Evolutionary conservation across 2,329 filamentous ascomycete genomes (phyloP).

Genomic region (Ophiocordyceps camponoti-saundersi): DNA sequence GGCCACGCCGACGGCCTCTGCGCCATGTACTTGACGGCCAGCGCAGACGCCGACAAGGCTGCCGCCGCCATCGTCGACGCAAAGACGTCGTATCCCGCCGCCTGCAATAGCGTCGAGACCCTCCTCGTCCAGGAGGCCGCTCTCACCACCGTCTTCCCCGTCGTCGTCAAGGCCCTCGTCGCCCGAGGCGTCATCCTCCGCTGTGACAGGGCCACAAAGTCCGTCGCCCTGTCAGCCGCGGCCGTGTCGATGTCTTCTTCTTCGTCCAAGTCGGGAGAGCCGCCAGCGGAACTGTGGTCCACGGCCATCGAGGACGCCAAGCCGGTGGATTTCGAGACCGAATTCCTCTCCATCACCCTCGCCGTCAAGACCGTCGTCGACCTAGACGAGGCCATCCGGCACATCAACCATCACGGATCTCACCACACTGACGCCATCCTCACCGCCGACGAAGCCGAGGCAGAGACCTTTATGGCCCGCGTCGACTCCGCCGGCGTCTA

Average conservation of each 20-base stretch:
- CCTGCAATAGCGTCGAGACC: slow-evolving; percentile 89
- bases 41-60: slow-evolving; percentile 57
- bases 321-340: slow-evolving; percentile 65
- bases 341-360: slow-evolving; percentile 73
- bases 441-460: slow-evolving; percentile 48
- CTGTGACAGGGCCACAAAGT: slow-evolving; percentile 57
- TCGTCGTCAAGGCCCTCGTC: slow-evolving; percentile 56
- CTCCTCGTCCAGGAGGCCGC: slow-evolving; percentile 66
- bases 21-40: slow-evolving; percentile 65
- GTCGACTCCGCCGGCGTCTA: slow-evolving; percentile 87
- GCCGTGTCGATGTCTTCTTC: slow-evolving; percentile 8
- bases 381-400: slow-evolving; percentile 56
- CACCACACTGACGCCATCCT: slow-evolving; percentile 90
- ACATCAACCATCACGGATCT: slow-evolving; percentile 86
- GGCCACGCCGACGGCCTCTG: slow-evolving; percentile 94
- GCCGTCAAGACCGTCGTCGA: slow-evolving; percentile 64
- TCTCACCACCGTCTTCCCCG: slow-evolving; percentile 49
- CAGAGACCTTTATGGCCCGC: slow-evolving; percentile 67
- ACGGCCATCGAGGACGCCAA: slow-evolving; percentile 44
- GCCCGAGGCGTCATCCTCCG: slow-evolving; percentile 65
- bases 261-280: neutral
- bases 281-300: neutral
- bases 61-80: slow-evolving; percentile 70
- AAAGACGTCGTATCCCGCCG: slow-evolving; percentile 87
- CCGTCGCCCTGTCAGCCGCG: slow-evolving; percentile 33